Conservation (phyloP, 352 stramenopile species). For the Phytopythium kandeliae region DNA sequence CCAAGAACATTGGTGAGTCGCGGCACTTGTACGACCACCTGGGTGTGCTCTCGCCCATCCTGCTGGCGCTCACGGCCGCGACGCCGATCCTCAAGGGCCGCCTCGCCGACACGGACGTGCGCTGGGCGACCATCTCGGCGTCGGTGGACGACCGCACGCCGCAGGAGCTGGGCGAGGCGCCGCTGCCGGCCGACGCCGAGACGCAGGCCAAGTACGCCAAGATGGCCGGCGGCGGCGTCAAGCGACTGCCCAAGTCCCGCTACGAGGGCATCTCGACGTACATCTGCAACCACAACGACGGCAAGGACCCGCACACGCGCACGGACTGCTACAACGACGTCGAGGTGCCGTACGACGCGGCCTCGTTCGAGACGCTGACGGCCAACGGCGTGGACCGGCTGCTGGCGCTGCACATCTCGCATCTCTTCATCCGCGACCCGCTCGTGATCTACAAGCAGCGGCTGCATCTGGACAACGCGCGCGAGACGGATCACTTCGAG, state of each 20-base stretch:
- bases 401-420: constrained; percentile 96
- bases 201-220: constrained; percentile 77
- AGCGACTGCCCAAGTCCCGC: constrained; percentile 95
- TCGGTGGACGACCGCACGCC: constrained; percentile 94
- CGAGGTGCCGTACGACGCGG: constrained; percentile 92
- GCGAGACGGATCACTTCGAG: constrained; percentile 96
- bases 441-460: constrained; percentile 94
- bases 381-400: constrained; percentile 92
- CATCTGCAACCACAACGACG: constrained; percentile 88
- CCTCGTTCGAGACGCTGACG: constrained; percentile 89
- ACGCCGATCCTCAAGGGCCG: constrained; percentile 96
- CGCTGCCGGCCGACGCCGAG: constrained; percentile 30
- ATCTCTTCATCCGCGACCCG: constrained; percentile 98
- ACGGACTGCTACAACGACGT: constrained; percentile 94
- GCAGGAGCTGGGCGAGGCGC: constrained; percentile 59
- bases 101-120: constrained; percentile 89
- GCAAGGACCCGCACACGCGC: constrained; percentile 62
- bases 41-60: constrained; percentile 97
- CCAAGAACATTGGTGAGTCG: constrained; percentile 97
- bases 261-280: constrained; percentile 89
- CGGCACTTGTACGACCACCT: constrained; percentile 99
- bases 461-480: constrained; percentile 76
- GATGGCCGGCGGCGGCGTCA: constrained; percentile 90
- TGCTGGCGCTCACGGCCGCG: constrained; percentile 98
- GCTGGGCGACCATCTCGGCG: constrained; percentile 97